Conservation (phyloP, 2,329 filamentous ascomycete species). For the Teratosphaeriaceae sp. region DNA sequence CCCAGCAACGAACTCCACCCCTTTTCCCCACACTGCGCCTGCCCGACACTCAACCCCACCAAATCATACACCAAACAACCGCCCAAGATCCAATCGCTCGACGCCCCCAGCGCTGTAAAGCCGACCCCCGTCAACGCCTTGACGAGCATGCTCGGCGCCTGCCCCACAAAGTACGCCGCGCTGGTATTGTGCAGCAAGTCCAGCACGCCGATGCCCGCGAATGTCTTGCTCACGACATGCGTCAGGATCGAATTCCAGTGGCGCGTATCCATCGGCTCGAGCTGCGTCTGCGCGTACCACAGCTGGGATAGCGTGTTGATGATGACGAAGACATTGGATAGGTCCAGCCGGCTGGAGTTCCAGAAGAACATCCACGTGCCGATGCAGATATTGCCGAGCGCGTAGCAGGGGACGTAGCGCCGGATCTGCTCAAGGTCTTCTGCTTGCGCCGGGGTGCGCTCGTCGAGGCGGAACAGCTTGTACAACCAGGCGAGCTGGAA, state of each 20-base stretch:
- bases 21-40: slow-evolving; percentile 40
- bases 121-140: slow-evolving; percentile 49
- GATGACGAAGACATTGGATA: slow-evolving; percentile 50
- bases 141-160: slow-evolving; percentile 40
- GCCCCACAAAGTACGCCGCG: slow-evolving; percentile 48
- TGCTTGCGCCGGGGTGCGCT: slow-evolving; percentile 32
- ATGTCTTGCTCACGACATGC: slow-evolving; percentile 53
- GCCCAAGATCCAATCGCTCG: slow-evolving; percentile 56
- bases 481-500: slow-evolving; percentile 54
- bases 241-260: slow-evolving; percentile 50
- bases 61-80: slow-evolving; percentile 54
- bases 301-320: slow-evolving; percentile 52
- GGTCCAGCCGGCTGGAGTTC: slow-evolving; percentile 47
- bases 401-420: slow-evolving; percentile 50
- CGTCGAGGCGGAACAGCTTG: slow-evolving; percentile 45
- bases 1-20: slow-evolving; percentile 48
- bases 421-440: slow-evolving; percentile 45
- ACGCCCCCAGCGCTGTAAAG: slow-evolving; percentile 44
- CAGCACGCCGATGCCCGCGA: slow-evolving; percentile 54
- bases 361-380: slow-evolving; percentile 59
- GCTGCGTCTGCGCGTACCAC: slow-evolving; percentile 45
- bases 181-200: slow-evolving; percentile 54
- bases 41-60: slow-evolving; percentile 48
- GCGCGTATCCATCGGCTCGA: slow-evolving; percentile 43
- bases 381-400: slow-evolving; percentile 52